Evolutionary conservation across 768 basidiomycete species (phyloP), one percentile per base, ranked within the genome.

Genomic region (Agaricus blazei): DNA sequence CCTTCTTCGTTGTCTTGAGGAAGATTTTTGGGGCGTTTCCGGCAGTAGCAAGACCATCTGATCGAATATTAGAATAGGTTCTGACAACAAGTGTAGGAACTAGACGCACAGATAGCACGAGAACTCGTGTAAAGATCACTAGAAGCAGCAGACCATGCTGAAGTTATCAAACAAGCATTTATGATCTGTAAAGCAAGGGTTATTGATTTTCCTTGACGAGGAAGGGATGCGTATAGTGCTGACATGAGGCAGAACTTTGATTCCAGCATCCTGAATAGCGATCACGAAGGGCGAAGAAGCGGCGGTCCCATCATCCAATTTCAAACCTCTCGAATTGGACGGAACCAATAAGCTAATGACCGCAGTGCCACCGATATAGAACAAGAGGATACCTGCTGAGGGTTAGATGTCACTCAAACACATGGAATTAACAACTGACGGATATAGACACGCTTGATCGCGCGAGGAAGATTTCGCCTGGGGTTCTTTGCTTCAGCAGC

Each of bases 401-500:
- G 19, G 42, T 19, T 1, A 41, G 14, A 29, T 36, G 38, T 42
- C 14, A 23, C n/a, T 1, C 41, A 15, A 4, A 12, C 9, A 29
- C 24, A 31, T 27, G 34, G 19, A 4, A 34, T 3, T 8, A 34
- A 34, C 7, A 11, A 68, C 70, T 59, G 55, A 78, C 89, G 84
- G 61, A 86, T 79, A 70, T 87, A 90, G 47, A 89, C 87, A 44
- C 83, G 76, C 67, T 74, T 79, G 64, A 90, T 88, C 0, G 88
- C 87, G 60, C 77, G 76, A 5, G 80, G 81, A 37, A 82, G 63
- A 61, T 81, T 81, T 23, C 79, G 75, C 26, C 90, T 76, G 5
- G 93, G 93, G 70, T 95, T 95, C 70, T 88, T 92, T 0, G 91
- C 87, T 68, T 93, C 92, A n/a, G 87, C 91, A 26, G 90, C 90